A percentile compares a stretch with the other conserved stretches of the same genome.
Conservation (phyloP, 208 protist genomes). For the Porcisia deanei region DNA sequence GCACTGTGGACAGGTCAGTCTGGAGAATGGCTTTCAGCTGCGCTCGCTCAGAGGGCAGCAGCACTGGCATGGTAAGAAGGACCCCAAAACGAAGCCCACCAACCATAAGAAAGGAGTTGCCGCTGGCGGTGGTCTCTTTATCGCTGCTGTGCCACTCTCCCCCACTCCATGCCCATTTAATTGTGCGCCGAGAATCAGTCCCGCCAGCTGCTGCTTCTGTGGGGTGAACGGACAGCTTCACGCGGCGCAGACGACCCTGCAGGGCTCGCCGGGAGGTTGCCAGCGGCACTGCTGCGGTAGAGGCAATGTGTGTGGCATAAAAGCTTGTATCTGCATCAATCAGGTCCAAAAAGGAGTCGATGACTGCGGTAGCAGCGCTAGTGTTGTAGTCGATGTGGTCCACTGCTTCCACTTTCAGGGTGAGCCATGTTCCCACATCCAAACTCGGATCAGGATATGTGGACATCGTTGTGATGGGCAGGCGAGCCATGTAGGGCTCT, state of each 20-base stretch:
- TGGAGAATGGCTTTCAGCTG: background rate
- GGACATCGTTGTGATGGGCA: background rate
- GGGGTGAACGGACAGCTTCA: background rate
- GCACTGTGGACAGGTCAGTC: background rate
- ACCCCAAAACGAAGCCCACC: slow-evolving; percentile 8
- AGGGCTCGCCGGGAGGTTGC: background rate
- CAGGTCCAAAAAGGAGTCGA: slow-evolving; percentile 17
- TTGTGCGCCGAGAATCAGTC: background rate
- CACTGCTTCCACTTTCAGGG: slow-evolving; percentile 11
- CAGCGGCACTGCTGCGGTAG: background rate
- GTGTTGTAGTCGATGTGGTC: slow-evolving; percentile 34
- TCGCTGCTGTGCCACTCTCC: background rate
- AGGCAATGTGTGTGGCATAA: background rate
- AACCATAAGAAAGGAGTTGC: background rate
- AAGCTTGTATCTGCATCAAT: background rate
- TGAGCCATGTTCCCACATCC: slow-evolving; percentile 12
- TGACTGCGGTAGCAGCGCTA: slow-evolving; percentile 7
- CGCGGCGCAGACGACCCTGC: background rate
- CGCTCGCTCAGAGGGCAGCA: slow-evolving; percentile 14
- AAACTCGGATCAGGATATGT: slow-evolving; percentile 13
- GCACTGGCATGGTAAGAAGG: slow-evolving; percentile 8
- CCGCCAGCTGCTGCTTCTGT: background rate
- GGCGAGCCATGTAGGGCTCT: background rate
- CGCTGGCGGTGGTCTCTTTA: too few relatives aligned
- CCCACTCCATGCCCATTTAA: background rate